Base-by-base conservation (phyloP, 805 yeast genomes). In the Cephaloascus albidus region DNA sequence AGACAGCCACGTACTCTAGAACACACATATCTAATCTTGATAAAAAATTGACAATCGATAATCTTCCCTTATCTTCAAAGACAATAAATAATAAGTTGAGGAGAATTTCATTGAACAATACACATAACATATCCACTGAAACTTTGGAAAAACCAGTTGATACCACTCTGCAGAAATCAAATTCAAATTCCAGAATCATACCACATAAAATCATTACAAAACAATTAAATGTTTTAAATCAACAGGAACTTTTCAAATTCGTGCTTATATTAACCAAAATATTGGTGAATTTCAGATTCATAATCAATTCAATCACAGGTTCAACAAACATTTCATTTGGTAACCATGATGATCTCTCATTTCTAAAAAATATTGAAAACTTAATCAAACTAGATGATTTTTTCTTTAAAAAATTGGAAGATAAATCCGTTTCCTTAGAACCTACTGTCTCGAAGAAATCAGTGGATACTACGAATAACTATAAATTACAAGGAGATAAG, bases 41-140 rank as follows among this genome's bases (percentile, higher is more conserved):
- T 12, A 31, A 31, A 16, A 16, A 31, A 31, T 31, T 31, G 33
- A 31, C 15, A 31, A 31, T 31, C 18, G 33, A 27, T 10, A 51
- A 50, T 33, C 39, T 57, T 8, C 62, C 61, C 2, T 39, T 55
- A 30, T 52, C 58, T 4, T 54, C 63, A 14, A 58, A 54, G 35
- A 56, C 61, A 3, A 47, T 54, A 14, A 56, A 57, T 39, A 45
- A 45, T 38, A 59, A 57, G 40, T 33, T 31, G 6, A 8, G 33
- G 16, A 31, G 50, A 35, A 15, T 16, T 6, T 31, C 33, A 8
- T 4, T 34, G 16, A 16, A 34, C 3, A 23, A 6, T 12, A 12
- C 28, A 23, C 12, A 23, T 12, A 23, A 23, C 12, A 23, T 12
- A 8, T 23, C 28, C 6, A 23, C 12, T 23, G 28, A 23, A 23